Conservation (phyloP, 2,329 filamentous ascomycete genomes). For the Boeremia lycopersici region DNA sequence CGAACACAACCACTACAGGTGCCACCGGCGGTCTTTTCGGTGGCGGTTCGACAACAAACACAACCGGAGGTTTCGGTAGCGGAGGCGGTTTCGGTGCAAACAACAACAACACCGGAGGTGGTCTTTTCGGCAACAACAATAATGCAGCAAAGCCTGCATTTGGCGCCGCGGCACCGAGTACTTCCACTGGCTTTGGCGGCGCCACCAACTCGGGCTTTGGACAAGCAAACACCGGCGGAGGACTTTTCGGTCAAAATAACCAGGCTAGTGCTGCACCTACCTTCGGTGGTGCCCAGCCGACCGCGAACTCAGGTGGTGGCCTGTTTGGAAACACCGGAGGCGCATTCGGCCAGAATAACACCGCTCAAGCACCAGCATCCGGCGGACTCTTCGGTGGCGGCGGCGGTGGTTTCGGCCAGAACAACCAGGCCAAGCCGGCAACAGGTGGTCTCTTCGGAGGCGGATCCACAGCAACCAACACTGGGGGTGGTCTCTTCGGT, state of each 20-base stretch:
- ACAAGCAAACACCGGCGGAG: slow-evolving; percentile 35
- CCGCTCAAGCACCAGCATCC: slow-evolving; percentile 27
- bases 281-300: slow-evolving; percentile 35
- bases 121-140: slow-evolving; percentile 57
- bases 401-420: slow-evolving; percentile 47
- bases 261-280: slow-evolving; percentile 32
- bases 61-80: slow-evolving; percentile 32
- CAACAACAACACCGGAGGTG: slow-evolving; percentile 36
- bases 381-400: slow-evolving; percentile 52
- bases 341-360: slow-evolving; percentile 42
- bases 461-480: slow-evolving; percentile 29
- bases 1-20: slow-evolving; percentile 33
- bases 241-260: slow-evolving; percentile 44
- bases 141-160: slow-evolving; percentile 45
- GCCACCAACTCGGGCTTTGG: slow-evolving; percentile 36
- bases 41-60: slow-evolving; percentile 31
- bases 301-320: slow-evolving; percentile 36
- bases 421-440: slow-evolving; percentile 48
- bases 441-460: slow-evolving; percentile 46
- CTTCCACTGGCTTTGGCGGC: slow-evolving; percentile 35
- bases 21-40: slow-evolving; percentile 45
- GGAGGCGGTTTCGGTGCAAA: slow-evolving; percentile 45
- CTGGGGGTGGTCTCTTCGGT: slow-evolving; percentile 42
- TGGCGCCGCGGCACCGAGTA: slow-evolving; percentile 37
- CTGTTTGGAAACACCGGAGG: slow-evolving; percentile 36